These are phyloP conservation scores for Sabuloglossum arenarium DNA, from an alignment of 495 filamentous ascomycete species.

Conservation along the genomic window DNA sequence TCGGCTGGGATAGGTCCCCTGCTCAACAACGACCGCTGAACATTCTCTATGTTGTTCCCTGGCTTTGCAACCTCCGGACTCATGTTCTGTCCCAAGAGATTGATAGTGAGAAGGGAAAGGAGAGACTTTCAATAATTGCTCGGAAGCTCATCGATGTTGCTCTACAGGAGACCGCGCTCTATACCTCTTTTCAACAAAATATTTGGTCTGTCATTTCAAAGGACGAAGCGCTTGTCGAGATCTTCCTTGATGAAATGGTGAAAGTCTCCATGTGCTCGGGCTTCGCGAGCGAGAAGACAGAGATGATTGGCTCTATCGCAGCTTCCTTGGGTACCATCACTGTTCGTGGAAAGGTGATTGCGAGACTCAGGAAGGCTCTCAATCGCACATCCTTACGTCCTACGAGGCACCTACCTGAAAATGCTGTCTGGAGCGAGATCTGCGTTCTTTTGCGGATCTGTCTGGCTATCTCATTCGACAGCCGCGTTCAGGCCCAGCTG, in stretches of 20 bases:
- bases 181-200: slow-evolving; percentile 33
- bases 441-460: slow-evolving; percentile 41
- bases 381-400: slow-evolving; percentile 40
- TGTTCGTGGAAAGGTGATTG: slow-evolving; percentile 36
- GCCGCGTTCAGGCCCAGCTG: slow-evolving; percentile 37
- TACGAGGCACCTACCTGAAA: slow-evolving; percentile 37
- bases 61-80: slow-evolving; percentile 34
- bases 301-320: slow-evolving; percentile 37
- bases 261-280: slow-evolving; percentile 35
- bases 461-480: slow-evolving; percentile 41
- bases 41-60: slow-evolving; percentile 44
- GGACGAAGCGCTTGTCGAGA: slow-evolving; percentile 38
- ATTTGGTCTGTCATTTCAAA: slow-evolving; percentile 39
- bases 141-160: slow-evolving; percentile 41
- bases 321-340: slow-evolving; percentile 38
- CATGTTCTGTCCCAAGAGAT: slow-evolving; percentile 31
- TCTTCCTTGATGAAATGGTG: slow-evolving; percentile 40
- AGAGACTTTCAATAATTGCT: slow-evolving; percentile 37
- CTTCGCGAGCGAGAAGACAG: slow-evolving; percentile 32
- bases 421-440: slow-evolving; percentile 41
- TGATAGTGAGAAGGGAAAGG: slow-evolving; percentile 38
- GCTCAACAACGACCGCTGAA: slow-evolving; percentile 40
- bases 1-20: slow-evolving; percentile 43
- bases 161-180: slow-evolving; percentile 31
- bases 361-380: slow-evolving; percentile 37